Evolutionary conservation across 306 rosid genomes (phyloP), one percentile per base, ranked within the genome.

Genomic region (Mucuna pruriens): DNA sequence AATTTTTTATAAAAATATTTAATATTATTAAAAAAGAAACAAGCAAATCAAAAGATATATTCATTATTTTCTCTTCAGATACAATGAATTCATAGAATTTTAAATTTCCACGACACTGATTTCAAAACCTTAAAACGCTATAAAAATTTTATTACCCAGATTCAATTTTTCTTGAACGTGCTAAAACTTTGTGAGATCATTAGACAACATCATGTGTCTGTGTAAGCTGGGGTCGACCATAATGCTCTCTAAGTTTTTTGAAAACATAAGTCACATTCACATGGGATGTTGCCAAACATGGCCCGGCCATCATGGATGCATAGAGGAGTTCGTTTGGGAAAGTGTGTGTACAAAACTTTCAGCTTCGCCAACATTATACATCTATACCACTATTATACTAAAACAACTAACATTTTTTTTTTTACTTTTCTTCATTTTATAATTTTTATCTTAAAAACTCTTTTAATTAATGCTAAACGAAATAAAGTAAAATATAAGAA

Each of bases 121-220:
- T 42, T 66, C 57, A 25, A 68, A 67, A 54, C 60, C 77, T 71
- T 80, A 45, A 39, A 78, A 40, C 16, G 20, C 23, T 20, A 71
- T 48, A 57, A 9, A 83, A 23, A 36, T 39, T 71, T 63, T 15
- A 63, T 19, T 16, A 26, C 17, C 38, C 7, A 44, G 9, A 44
- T 38, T 61, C 13, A 17, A 1, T 71, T 55, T 78, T 54, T 17
- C 2, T 29, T 65, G 17, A 83, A 84, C 34, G 74, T 54, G 67
- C 46, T 54, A 40, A 71, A 48, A 45, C 66, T 65, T 13, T 34
- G 77, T 31, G 68, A 34, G 64, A 64, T 29, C 72, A 84, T 34
- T 79, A 67, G 87, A 80, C 87, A 84, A n/a, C 77, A 75, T 79
- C 84, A 79, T 79, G 84, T 79, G 84, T 83, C 6, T 31, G 69